phyloP scores from a whole-genome alignment of 768 basidiomycete genomes.

The Lactarius akahatsu region DNA sequence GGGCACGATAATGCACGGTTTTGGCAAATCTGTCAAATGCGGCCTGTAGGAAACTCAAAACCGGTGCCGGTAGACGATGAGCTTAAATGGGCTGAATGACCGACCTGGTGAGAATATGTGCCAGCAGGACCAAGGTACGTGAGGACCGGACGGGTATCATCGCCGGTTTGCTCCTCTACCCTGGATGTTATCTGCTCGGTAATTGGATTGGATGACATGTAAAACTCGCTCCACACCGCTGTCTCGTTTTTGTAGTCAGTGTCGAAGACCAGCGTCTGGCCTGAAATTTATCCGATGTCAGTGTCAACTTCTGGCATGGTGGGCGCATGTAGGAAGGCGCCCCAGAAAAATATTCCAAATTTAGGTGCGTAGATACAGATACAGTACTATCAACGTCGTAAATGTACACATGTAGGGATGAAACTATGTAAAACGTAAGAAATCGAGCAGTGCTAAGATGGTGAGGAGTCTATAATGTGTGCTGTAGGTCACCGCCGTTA shows the following conservation, averaged over 20 bases:
- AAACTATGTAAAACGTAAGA: neutral
- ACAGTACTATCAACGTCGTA: neutral
- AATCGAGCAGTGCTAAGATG: neutral
- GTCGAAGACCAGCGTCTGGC: neutral
- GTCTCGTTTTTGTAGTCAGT: neutral
- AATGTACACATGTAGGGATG: neutral
- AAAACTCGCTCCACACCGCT: neutral
- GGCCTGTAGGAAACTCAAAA: constrained; percentile 38
- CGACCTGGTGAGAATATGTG: constrained; percentile 68
- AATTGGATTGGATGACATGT: neutral
- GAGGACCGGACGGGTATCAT: constrained; percentile 34
- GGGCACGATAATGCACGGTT: constrained; percentile 41
- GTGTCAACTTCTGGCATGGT: neutral
- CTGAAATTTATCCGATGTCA: neutral
- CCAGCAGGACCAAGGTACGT: constrained; percentile 67
- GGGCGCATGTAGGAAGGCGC: neutral
- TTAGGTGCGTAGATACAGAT: neutral
- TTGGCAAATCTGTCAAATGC: constrained; percentile 48
- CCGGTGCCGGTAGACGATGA: constrained; percentile 32
- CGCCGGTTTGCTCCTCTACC: neutral
- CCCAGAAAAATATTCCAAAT: neutral
- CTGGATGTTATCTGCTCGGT: neutral
- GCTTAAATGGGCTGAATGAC: constrained; percentile 12
- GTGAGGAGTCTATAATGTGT: neutral
- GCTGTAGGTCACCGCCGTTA: neutral